phyloP scores from a whole-genome alignment of 805 yeast species.

The Yarrowia keelungensis region DNA sequence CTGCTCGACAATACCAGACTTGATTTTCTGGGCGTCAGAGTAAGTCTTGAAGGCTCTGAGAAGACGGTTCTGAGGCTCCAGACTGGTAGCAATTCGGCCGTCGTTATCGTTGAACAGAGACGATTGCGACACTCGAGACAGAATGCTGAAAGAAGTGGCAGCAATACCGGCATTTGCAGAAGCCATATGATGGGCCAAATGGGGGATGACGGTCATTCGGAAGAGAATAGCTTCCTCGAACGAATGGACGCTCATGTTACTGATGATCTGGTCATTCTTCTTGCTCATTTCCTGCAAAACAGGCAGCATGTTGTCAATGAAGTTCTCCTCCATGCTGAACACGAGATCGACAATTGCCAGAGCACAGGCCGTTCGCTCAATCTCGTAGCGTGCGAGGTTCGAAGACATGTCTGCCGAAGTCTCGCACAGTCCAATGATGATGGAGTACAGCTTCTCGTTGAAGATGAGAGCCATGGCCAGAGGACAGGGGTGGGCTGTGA shows the following conservation, averaged over 20 bases:
- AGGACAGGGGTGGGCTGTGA: constrained; percentile 74
- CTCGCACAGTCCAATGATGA: constrained; percentile 59
- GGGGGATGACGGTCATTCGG: constrained; percentile 74
- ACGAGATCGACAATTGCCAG: constrained; percentile 43
- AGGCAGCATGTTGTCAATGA: constrained; percentile 56
- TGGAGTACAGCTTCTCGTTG: constrained; percentile 61
- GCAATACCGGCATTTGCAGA: constrained; percentile 61
- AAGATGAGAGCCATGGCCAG: constrained; percentile 68
- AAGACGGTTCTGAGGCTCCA: constrained; percentile 62
- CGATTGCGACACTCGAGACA: constrained; percentile 59
- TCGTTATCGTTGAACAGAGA: constrained; percentile 55
- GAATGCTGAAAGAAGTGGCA: constrained; percentile 58
- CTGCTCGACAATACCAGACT: constrained; percentile 74
- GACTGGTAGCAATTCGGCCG: constrained; percentile 49
- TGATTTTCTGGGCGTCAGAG: constrained; percentile 78
- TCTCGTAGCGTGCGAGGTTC: constrained; percentile 1
- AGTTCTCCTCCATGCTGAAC: constrained; percentile 60
- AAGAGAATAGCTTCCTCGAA: constrained; percentile 76
- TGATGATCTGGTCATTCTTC: constrained; percentile 34
- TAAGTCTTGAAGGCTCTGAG: constrained; percentile 74
- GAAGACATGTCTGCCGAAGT: constrained; percentile 11
- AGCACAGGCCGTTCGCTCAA: constrained; percentile 41
- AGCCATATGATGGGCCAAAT: constrained; percentile 77
- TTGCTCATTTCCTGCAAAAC: constrained; percentile 38
- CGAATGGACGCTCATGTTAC: constrained; percentile 48